phyloP scores from a whole-genome alignment of 2,329 filamentous ascomycete genomes.

The Aaosphaeria pasadenensis region DNA sequence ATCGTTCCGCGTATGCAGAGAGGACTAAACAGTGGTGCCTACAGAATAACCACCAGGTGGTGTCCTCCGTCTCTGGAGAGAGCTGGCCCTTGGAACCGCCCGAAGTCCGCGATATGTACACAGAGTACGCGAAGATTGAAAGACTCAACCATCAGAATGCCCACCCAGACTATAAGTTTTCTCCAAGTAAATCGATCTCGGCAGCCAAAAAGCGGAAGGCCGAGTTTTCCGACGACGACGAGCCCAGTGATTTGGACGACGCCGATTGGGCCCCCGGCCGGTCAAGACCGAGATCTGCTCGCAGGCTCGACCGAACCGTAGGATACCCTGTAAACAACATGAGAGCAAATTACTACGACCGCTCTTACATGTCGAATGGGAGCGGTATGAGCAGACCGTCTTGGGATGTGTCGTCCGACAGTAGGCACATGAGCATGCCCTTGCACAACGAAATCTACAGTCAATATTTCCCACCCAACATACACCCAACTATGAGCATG shows the following conservation, averaged over 20 bases:
- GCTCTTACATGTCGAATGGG: constrained; percentile 23
- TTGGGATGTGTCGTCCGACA: constrained; percentile 53
- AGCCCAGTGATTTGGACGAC: constrained; percentile 43
- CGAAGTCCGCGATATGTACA: constrained; percentile 72
- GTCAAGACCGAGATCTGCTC: constrained; percentile 16
- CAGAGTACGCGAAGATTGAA: constrained; percentile 74
- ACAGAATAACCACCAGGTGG: constrained; percentile 89
- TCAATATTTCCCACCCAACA: constrained; percentile 52
- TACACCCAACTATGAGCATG: constrained; percentile 40
- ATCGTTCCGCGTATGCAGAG: constrained; percentile 88
- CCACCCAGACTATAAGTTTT: constrained; percentile 92
- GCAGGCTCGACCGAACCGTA: constrained; percentile 20
- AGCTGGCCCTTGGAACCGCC: constrained; percentile 82
- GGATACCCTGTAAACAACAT: constrained; percentile 24
- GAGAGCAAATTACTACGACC: constrained; percentile 23
- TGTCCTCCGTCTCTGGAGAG: constrained; percentile 80
- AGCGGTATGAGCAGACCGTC: constrained; percentile 44
- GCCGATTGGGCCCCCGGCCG: constrained; percentile 35
- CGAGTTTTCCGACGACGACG: constrained; percentile 36
- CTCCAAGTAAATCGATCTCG: constrained; percentile 66
- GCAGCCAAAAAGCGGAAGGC: constrained; percentile 49
- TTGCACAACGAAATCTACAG: constrained; percentile 45
- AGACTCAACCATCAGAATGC: constrained; percentile 79
- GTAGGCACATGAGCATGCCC: constrained; percentile 45
- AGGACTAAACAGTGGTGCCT: constrained; percentile 76